Evolutionary conservation across 164 flowering plant genomes (phyloP), one percentile per base, ranked within the genome.

Genomic region (Protea cynaroides): DNA sequence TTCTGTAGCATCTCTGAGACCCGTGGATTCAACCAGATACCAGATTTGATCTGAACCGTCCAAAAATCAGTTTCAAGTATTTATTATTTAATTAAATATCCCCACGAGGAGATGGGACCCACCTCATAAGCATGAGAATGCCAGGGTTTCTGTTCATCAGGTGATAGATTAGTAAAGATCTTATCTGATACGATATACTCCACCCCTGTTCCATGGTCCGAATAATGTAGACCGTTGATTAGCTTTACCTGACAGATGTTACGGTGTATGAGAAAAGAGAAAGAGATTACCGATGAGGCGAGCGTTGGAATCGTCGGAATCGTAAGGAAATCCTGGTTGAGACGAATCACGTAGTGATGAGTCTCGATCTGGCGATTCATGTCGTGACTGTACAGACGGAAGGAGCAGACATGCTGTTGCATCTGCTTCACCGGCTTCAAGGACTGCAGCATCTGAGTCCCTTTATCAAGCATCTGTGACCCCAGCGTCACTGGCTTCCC

Each of bases 111-210:
- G 9, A 23, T 24, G 50, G 23, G 14, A 50, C 23, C 17, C 21
- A 55, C 98, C 93, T 88, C 98, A 55, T 84, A 84, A 53, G 87
- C 90, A 68, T 90, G 98, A 43, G 98, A 88, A 63, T 93, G 97
- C 98, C 98, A 90, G 1, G 90, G 86, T 71, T 83, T 88, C 69
- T 88, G 92, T 62, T 93, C 98, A 0, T 90, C 90, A 0, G 75
- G 74, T 8, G 88, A 78, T 54, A 93, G 62, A 23, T 72, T 61
- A 34, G 88, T 89, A 58, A 85, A 88, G 3, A 90, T 74, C 57
- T 65, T 64, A 56, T 83, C 89, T 3, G 98, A 84, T 7, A 90
- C 79, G 0, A 93, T 84, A 52, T 88, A 93, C 75, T 90, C 96
- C 74, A 93, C 85, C 3, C 96, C 95, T 88, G 69, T 43, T 29